Evolutionary conservation across 257 asterid species (phyloP), one percentile per base, ranked within the genome.

Genomic region (Ajuga chamaepitys): DNA sequence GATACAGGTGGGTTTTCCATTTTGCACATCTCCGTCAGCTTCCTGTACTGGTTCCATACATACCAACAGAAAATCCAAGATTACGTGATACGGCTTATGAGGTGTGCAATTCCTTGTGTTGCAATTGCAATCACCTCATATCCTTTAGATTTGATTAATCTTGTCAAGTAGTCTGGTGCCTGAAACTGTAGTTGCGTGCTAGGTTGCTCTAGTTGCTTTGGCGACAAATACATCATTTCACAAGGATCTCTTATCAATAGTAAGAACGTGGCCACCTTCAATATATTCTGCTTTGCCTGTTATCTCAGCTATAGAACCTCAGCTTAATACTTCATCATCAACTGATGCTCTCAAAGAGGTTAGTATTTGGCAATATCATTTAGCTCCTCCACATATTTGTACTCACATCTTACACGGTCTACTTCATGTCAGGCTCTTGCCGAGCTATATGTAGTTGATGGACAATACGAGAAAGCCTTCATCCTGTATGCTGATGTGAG

Each of bases 21-120:
- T 94, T 94, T 62, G 98, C 99, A 65, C 99, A 94, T 75, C 95
- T 94, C 60, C 98, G 95, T 35, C 99, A 94, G 70, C 98, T 94
- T 79, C 98, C 93, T 57, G 91, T 86, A 71, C 72, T 94, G 77
- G 99, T 91, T 70, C 95, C 99, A n/a, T 86, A 86, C 74, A 90
- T 94, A 57, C 99, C 99, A 17, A 86, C 95, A 53, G 96, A 94
- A 72, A 86, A 85, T 73, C 99, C 99, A 70, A 88, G 85, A 75
- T 84, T 94, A 65, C 93, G 98, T 16, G 95, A 94, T 81, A 91
- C 95, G 70, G 99, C 95, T 70, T 94, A 94, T 68, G 99, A 94
- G 95, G 99, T 90, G 55, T 73, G 86, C 75, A 66, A 65, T 60
- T 38, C 58, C 35, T 42, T 40, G 10, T 70, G 48, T 61, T 55